Base-by-base conservation (phyloP, 208 protist genomes). In the Acanthamoeba culbertsoni region DNA sequence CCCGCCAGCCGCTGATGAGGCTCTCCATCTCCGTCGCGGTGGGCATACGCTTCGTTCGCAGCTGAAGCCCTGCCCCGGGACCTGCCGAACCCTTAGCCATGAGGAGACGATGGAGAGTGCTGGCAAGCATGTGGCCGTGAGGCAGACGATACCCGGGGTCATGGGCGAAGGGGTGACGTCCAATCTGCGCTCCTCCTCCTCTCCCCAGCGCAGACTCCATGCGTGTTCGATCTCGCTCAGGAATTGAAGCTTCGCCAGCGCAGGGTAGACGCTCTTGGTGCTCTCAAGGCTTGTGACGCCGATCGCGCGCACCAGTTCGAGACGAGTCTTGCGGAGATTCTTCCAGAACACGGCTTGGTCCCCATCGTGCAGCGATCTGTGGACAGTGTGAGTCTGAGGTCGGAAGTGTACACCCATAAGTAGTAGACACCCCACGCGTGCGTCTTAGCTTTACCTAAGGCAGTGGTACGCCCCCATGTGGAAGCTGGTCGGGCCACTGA, bases 181-280 rank as follows among this genome's bases (percentile, higher is more conserved):
- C 16, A 57, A 63, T 63, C 53, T 51, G n/a, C n/a, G n/a, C n/a
- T n/a, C n/a, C 88, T 77, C 79, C 18, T 75, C 45, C 20, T 92
- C 88, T 35, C 63, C 53, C 91, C 91, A 93, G 37, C 91, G 46
- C 1, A 93, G 55, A 51, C 18, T 35, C 91, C 91, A 93, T 6
- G 91, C 91, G 77, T 92, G 28, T 43, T 94, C 79, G 28, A 94
- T 94, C 51, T 94, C 93, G 55, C 89, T 42, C 35, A 94, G 42
- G 59, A 92, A 94, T 46, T 94, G 93, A 2, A 94, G 71, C 65
- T 94, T 91, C 28, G 82, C 93, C 42, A 94, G n/a, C 3, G 57
- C 93, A 68, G 93, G 93, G 62, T 94, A 92, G 18, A 94, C 89
- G 53, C 82, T 94, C 57, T 94, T 94, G 68, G 93, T 94, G 46